Conservation (phyloP, 768 basidiomycete species). For the Phanerodontia chrysosporium region DNA sequence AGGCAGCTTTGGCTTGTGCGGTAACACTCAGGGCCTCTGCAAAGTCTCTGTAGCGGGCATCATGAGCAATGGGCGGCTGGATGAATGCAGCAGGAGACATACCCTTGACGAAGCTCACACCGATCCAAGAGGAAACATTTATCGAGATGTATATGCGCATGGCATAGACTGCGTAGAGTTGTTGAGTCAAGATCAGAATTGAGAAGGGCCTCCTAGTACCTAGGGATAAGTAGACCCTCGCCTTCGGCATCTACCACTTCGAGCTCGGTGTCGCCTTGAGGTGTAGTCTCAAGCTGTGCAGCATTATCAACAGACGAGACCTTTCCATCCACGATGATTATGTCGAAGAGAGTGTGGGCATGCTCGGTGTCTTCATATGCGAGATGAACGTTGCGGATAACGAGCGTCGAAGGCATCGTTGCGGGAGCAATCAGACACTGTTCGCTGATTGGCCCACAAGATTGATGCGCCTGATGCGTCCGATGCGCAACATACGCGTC, state of each 20-base stretch:
- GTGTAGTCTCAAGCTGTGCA: background rate
- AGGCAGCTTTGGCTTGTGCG: conserved; percentile 45
- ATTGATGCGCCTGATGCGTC: background rate
- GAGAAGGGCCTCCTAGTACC: background rate
- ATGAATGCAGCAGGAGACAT: conserved; percentile 15
- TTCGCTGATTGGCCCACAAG: background rate
- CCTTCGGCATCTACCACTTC: background rate
- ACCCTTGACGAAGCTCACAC: conserved; percentile 53
- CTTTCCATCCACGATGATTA: background rate
- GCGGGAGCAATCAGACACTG: background rate
- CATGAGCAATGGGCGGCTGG: background rate
- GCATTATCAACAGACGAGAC: background rate
- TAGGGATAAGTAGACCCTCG: conserved; percentile 9
- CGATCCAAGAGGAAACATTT: conserved; percentile 62
- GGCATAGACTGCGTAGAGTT: conserved; percentile 38
- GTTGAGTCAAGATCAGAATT: background rate
- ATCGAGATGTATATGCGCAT: conserved; percentile 64
- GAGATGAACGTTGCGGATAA: conserved; percentile 7
- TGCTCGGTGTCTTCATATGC: background rate
- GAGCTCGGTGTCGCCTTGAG: background rate
- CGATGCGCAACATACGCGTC: background rate
- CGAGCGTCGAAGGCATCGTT: background rate
- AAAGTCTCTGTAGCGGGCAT: conserved; percentile 39
- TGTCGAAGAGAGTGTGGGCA: background rate
- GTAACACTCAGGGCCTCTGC: conserved; percentile 52